These are phyloP conservation scores for Paraphaeosphaeria minitans DNA, from an alignment of 2,329 filamentous ascomycete species.

Conservation along the genomic window DNA sequence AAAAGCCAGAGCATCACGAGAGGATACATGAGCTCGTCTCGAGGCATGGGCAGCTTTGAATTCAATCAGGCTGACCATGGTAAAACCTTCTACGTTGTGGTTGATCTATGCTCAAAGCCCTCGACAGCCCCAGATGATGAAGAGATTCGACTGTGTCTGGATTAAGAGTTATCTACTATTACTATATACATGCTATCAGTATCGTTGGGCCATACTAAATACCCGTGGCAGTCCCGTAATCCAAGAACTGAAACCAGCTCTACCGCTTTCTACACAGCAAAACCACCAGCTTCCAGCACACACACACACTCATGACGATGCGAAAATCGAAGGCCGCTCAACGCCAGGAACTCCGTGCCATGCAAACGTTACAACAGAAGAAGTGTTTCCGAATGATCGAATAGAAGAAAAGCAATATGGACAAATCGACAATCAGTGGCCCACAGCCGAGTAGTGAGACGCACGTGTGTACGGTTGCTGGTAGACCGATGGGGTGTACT, in stretches of 20 bases:
- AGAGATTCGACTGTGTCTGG: neutral
- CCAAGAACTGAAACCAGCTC: neutral
- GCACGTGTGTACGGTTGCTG: constrained; percentile 40
- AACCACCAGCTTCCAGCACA: constrained; percentile 2
- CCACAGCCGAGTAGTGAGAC: constrained; percentile 44
- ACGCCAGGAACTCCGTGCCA: constrained; percentile 26
- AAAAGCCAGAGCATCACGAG: neutral
- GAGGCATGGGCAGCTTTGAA: neutral
- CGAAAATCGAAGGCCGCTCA: constrained; percentile 3
- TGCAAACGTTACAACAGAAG: constrained; percentile 19
- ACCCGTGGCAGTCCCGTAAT: constrained; percentile 8
- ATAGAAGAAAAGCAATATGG: constrained; percentile 15
- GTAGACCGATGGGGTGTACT: constrained; percentile 58
- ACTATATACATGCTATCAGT: constrained; percentile 23
- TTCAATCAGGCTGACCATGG: neutral
- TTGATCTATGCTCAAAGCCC: neutral
- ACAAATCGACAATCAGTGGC: constrained; percentile 26
- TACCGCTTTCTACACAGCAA: constrained; percentile 10
- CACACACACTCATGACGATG: constrained; percentile 9
- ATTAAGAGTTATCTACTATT: constrained; percentile 12
- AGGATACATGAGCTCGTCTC: neutral
- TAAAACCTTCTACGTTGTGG: neutral
- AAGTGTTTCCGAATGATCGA: constrained; percentile 11
- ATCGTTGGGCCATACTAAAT: constrained; percentile 11
- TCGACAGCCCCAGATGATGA: neutral